Evolutionary conservation across 2,329 filamentous ascomycete species (phyloP), one percentile per base, ranked within the genome.

Genomic region (Juglanconis oblonga): DNA sequence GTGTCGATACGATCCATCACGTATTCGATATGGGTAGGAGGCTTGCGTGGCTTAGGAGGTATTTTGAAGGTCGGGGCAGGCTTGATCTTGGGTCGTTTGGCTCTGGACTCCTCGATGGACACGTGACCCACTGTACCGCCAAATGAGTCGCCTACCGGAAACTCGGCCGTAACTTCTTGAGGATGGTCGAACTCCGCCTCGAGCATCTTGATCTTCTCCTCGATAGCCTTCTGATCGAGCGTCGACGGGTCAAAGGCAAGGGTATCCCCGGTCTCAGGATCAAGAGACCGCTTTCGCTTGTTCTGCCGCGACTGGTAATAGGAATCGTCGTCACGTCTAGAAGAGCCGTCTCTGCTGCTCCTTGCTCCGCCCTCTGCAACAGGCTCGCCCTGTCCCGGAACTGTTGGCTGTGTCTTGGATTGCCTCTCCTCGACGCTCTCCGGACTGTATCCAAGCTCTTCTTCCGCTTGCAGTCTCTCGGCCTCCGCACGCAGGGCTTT

Each of bases 1-100:
- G 67, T 71, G 57, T 74, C 63, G 36, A 88, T 76, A 31, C 72
- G 76, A 3, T 72, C 61, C 53, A 74, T 66, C 13, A 87, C 79
- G 58, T 73, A 87, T 64, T 87, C 82, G 54, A 79, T 69, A 64
- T 88, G 85, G 1, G 77, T 79, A 33, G 76, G 64, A 0, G 83
- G 83, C 50, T 74, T 73, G 5, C 60, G 31, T 2, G 76, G 76
- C 52, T 74, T 73, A 1, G 67, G 62, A 31, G 67, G 67, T n/a
- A 71, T 31, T n/a, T 40, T 51, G 36, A 44, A 49, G 57, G 5
- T 24, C 11, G 45, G 45, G 24, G 13, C 33, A 14, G 55, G 47
- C 5, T 3, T 44, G 29, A n/a, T 11, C 40, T 42, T 54, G 29
- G 67, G 58, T 9, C 64, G 54, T 8, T 57, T 52, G 7, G 69